Base-by-base conservation (phyloP, 2,329 filamentous ascomycete genomes). In the Penicillium sp. region DNA sequence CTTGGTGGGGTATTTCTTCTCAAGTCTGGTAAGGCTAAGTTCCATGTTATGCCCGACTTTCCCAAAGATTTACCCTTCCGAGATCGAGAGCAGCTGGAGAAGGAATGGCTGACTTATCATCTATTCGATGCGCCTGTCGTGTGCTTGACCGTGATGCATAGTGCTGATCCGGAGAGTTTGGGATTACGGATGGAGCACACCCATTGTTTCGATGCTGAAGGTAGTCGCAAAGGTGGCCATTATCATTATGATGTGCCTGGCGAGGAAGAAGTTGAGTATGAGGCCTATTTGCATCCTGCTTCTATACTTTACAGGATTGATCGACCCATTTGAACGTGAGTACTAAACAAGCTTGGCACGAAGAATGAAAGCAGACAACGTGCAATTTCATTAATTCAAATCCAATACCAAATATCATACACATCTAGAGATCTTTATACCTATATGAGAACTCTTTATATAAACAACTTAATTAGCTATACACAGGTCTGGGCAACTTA, bases 11-110 rank as follows among this genome's bases (percentile, higher is more conserved):
- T 73, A 0, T 79, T 80, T 52, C 50, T 80, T 3, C 63, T 79
- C 37, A 73, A 71, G 49, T 59, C 63, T 0, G 77, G 77, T 0
- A 74, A 63, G 21, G 68, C 73, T 5, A 72, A 67, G 6, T 70
- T 76, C 11, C 78, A 81, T 58, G 71, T 80, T 13, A 80, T 80
- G 77, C 78, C 78, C 1, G 78, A 79, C 58, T 80, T 80, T 44
- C 75, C 76, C 0, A 29, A 60, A 0, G 52, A 67, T 16, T 46
- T 64, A 16, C 64, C 74, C 0, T 76, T 78, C 50, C 50, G 58
- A 1, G 56, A 68, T 19, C 59, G 69, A 0, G 52, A 65, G 0
- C 65, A 72, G 2, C 52, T 78, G 24, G 66, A 73, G 9, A 54
- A 59, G 5, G 45, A 68, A 1, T 81, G 78, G 78, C 60, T 81